phyloP scores from a whole-genome alignment of 306 rosid species.

The Psophocarpus tetragonolobus region DNA sequence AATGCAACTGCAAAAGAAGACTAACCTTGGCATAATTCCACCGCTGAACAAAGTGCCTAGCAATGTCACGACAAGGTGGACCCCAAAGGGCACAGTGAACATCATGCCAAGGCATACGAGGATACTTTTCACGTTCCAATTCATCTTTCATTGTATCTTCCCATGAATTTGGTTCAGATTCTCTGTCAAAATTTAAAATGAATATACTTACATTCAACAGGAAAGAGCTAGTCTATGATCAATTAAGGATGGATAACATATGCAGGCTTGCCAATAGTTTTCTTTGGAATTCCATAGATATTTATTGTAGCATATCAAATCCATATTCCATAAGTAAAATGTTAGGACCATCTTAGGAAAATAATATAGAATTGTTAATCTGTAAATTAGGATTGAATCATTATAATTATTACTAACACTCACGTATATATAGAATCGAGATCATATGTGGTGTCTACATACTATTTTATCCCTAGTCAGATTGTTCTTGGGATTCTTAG shows the following conservation, averaged over 20 bases:
- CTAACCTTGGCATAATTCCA: slow-evolving; percentile 99
- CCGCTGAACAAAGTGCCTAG: slow-evolving; percentile 99
- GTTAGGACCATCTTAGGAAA: background rate
- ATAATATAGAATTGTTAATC: background rate
- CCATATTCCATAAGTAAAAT: background rate
- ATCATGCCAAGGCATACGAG: slow-evolving; percentile 99
- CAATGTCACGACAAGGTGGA: slow-evolving; percentile 97
- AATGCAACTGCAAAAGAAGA: slow-evolving; percentile 18
- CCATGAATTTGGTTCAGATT: slow-evolving; percentile 99
- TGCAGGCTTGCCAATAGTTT: slow-evolving; percentile 24
- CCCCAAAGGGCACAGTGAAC: slow-evolving; percentile 99
- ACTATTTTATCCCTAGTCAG: background rate
- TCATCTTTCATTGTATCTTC: slow-evolving; percentile 98
- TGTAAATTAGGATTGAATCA: background rate
- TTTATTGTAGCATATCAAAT: background rate
- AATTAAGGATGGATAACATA: slow-evolving; percentile 14
- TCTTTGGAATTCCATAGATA: background rate
- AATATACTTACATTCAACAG: slow-evolving; percentile 13
- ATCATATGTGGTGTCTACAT: background rate
- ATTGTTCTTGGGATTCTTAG: background rate
- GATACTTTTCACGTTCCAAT: slow-evolving; percentile 82
- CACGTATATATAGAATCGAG: background rate
- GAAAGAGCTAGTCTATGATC: background rate
- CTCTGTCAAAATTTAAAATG: slow-evolving; percentile 52
- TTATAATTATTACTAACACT: background rate